These are phyloP conservation scores for Marasmius sp. DNA, from an alignment of 1,284 basidiomycete species.

Conservation along the genomic window DNA sequence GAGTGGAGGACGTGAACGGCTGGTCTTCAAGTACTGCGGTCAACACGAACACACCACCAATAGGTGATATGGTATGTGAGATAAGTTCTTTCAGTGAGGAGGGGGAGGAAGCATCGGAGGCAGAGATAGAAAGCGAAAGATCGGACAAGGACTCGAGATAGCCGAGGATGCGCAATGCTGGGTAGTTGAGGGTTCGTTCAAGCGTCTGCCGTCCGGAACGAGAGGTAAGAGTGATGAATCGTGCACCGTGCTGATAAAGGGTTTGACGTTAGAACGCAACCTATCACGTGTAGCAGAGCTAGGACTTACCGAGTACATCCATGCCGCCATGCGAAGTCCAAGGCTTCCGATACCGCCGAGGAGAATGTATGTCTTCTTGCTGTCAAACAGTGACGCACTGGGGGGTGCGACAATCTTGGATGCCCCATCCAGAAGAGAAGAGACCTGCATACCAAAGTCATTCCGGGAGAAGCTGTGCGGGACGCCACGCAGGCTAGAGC, in stretches of 20 bases:
- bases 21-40: too few species aligned
- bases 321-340: constrained; percentile 33
- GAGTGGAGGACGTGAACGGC: too few species aligned
- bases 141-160: constrained; percentile 30
- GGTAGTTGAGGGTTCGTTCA: constrained; percentile 7
- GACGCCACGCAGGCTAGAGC: too few species aligned
- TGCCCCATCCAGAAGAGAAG: too few species aligned
- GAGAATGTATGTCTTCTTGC: constrained; percentile 20
- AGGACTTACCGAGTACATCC: constrained; percentile 39
- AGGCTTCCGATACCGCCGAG: constrained; percentile 34
- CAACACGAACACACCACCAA: too few species aligned
- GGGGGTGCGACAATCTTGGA: background rate
- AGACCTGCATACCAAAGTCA: background rate
- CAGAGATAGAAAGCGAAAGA: constrained; percentile 26
- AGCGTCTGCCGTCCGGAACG: constrained; percentile 29
- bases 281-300: background rate
- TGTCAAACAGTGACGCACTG: constrained; percentile 10
- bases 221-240: constrained; percentile 37
- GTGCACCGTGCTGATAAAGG: constrained; percentile 33
- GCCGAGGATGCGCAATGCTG: constrained; percentile 23
- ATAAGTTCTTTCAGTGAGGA: constrained; percentile 21
- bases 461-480: too few species aligned
- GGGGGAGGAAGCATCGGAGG: constrained; percentile 29
- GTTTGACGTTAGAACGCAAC: background rate
- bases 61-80: too few species aligned